Evolutionary conservation across 1,284 basidiomycete species (phyloP).

Genomic region (Ganoderma lucidum): DNA sequence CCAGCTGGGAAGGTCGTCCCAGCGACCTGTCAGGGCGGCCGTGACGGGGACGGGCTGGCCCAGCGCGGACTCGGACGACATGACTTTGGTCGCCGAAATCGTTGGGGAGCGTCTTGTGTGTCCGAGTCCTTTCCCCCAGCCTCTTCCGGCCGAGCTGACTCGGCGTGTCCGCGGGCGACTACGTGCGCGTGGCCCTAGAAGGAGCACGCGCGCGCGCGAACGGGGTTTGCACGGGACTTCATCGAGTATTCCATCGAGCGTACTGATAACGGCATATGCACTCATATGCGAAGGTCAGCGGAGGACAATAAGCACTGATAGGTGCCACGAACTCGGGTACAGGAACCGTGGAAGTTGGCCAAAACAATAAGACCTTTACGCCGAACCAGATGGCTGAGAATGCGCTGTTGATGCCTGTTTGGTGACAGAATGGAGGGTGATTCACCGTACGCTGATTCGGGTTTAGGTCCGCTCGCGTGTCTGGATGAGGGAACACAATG

Average conservation of each 20-base stretch:
- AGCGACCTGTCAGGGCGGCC: constrained; percentile 13
- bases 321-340: constrained; percentile 44
- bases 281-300: constrained; percentile 38
- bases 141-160: constrained; percentile 32
- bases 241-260: constrained; percentile 35
- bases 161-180: constrained; percentile 35
- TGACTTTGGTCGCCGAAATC: constrained; percentile 1
- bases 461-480: constrained; percentile 44
- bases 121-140: not conserved
- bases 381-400: constrained; percentile 38
- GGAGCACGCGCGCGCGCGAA: constrained; percentile 33
- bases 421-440: constrained; percentile 51
- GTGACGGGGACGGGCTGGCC: constrained; percentile 7
- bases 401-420: constrained; percentile 47
- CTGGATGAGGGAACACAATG: constrained; percentile 51
- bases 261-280: constrained; percentile 40
- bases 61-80: not conserved
- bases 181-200: constrained; percentile 14
- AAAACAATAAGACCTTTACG: constrained; percentile 52
- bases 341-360: constrained; percentile 40
- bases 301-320: constrained; percentile 43
- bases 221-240: constrained; percentile 44
- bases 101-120: not conserved
- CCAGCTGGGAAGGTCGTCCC: constrained; percentile 16
- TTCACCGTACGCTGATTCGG: constrained; percentile 43